Conservation (phyloP, 768 basidiomycete species). For the Exidia glandulosa region DNA sequence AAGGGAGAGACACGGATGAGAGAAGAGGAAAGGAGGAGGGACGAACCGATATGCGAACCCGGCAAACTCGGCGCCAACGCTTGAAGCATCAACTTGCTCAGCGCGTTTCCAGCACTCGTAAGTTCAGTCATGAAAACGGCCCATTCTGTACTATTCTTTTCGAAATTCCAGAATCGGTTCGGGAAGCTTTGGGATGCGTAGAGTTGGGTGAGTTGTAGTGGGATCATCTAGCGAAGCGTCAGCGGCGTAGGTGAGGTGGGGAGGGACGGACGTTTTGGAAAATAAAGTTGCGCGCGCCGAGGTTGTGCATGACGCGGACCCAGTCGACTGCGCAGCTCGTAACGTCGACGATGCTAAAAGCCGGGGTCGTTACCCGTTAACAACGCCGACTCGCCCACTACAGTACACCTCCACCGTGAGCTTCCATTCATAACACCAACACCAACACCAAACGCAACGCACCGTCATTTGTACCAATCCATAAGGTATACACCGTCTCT, state of each 20-base stretch:
- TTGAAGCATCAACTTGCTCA: conserved; percentile 40
- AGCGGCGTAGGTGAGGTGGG: background rate
- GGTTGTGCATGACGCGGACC: conserved; percentile 43
- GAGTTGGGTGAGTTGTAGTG: conserved; percentile 36
- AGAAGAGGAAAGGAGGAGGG: background rate
- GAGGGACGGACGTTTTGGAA: conserved; percentile 37
- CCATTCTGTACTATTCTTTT: conserved; percentile 48
- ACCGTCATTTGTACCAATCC: conserved; percentile 53
- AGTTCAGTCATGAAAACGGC: conserved; percentile 44
- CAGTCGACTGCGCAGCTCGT: conserved; percentile 48
- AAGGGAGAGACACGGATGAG: too few relatives aligned
- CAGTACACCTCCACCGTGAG: too few relatives aligned
- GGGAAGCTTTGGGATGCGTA: conserved; percentile 39
- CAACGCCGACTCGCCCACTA: conserved; percentile 40
- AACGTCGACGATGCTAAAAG: conserved; percentile 48
- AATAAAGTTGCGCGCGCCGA: conserved; percentile 54
- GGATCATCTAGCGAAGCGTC: conserved; percentile 36
- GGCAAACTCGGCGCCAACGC: conserved; percentile 36
- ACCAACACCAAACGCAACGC: background rate
- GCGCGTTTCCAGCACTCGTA: conserved; percentile 37
- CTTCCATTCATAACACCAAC: too few relatives aligned
- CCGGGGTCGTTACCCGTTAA: conserved; percentile 36
- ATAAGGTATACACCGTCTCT: conserved; percentile 51
- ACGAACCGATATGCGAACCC: conserved; percentile 48
- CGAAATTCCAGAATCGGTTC: conserved; percentile 37